These are phyloP conservation scores for Solanum chiquidenum DNA, from an alignment of 257 asterid genomes.

Conservation along the genomic window DNA sequence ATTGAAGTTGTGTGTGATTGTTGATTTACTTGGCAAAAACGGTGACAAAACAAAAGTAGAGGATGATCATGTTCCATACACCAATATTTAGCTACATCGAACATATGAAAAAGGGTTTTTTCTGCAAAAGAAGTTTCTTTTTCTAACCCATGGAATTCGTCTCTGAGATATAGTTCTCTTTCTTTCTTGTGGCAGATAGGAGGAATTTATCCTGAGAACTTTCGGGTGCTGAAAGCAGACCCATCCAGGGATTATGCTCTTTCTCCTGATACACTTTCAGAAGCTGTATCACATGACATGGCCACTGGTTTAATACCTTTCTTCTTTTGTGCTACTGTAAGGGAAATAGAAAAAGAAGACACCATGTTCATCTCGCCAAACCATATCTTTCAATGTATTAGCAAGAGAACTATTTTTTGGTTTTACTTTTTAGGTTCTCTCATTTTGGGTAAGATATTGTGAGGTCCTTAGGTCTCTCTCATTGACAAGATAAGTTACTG, in stretches of 20 bases:
- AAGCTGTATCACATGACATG: constrained; percentile 58
- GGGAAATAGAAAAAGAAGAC: constrained; percentile 14
- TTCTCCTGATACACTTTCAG: constrained; percentile 49
- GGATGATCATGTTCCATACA: background rate
- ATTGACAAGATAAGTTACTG: background rate
- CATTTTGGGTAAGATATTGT: background rate
- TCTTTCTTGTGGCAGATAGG: constrained; percentile 49
- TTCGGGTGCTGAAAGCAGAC: constrained; percentile 59
- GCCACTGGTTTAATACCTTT: constrained; percentile 81
- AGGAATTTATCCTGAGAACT: constrained; percentile 70
- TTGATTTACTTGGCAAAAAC: background rate
- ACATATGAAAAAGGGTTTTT: background rate
- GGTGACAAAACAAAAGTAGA: background rate
- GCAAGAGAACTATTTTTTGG: background rate
- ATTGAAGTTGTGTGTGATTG: background rate
- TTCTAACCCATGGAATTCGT: background rate
- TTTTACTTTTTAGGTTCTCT: background rate
- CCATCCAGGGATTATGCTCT: constrained; percentile 61
- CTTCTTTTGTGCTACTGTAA: constrained; percentile 95
- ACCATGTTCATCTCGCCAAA: background rate
- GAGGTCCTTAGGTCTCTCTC: background rate
- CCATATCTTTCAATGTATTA: background rate
- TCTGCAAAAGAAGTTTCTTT: background rate
- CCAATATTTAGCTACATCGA: background rate
- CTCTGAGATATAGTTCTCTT: background rate